Evolutionary conservation across 305 asterid species (phyloP).

Genomic region (Fraxinus baroniana): DNA sequence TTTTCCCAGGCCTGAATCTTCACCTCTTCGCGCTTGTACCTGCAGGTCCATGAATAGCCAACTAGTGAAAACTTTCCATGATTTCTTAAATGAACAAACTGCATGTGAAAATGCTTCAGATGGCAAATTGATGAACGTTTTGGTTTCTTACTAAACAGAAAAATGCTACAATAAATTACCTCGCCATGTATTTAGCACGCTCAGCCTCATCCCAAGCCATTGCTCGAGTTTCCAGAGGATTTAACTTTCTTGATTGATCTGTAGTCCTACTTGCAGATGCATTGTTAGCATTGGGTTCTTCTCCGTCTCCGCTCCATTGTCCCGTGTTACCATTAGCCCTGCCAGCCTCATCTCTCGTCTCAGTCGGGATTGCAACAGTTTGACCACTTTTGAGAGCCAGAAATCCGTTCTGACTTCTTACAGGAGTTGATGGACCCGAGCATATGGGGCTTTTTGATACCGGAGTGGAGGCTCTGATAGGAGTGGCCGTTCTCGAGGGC

Average conservation of each 20-base stretch:
- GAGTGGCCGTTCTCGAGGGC: constrained; percentile 84
- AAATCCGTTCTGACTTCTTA: constrained; percentile 38
- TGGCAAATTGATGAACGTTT: not conserved
- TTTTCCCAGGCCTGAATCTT: constrained; percentile 95
- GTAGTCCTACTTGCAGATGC: constrained; percentile 20
- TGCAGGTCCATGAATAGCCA: constrained; percentile 10
- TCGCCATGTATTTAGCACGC: constrained; percentile 84
- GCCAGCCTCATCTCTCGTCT: constrained; percentile 27
- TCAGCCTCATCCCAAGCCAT: constrained; percentile 96
- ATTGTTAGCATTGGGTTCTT: constrained; percentile 27
- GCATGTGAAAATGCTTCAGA: not conserved
- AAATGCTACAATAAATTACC: constrained; percentile 39
- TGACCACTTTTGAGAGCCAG: constrained; percentile 27
- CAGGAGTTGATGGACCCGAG: constrained; percentile 53
- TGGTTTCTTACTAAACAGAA: not conserved
- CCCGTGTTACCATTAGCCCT: constrained; percentile 32
- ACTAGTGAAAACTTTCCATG: not conserved
- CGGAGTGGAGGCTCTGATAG: constrained; percentile 62
- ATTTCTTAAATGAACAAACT: not conserved
- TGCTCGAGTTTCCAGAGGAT: constrained; percentile 73
- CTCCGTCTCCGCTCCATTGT: constrained; percentile 36
- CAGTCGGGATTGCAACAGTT: constrained; percentile 22
- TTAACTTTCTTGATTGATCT: constrained; percentile 41
- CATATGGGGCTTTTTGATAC: constrained; percentile 47
- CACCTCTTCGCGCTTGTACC: constrained; percentile 86